phyloP scores from a whole-genome alignment of 2,329 filamentous ascomycete species.

The Exophiala lecanii-corni region DNA sequence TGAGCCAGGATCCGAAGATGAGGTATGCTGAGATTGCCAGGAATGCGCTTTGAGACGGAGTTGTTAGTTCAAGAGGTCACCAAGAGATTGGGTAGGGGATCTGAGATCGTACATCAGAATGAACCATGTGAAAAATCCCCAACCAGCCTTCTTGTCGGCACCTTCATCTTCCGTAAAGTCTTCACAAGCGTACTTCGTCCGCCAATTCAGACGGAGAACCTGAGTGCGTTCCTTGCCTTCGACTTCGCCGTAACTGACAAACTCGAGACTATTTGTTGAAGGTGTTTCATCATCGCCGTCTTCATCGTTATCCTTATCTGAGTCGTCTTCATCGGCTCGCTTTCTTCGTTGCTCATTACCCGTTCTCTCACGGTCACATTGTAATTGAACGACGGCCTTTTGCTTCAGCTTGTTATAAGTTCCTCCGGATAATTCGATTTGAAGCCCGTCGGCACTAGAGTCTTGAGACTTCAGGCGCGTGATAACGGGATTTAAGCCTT shows the following conservation, averaged over 20 bases:
- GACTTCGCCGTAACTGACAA: conserved; percentile 65
- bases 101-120: conserved; percentile 70
- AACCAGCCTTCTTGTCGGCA: conserved; percentile 47
- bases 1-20: conserved; percentile 97
- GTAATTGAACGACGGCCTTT: conserved; percentile 75
- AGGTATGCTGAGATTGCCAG: conserved; percentile 81
- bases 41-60: conserved; percentile 63
- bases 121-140: conserved; percentile 98
- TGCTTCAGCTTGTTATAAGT: conserved; percentile 53
- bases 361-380: conserved; percentile 68
- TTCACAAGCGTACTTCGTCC: conserved; percentile 82
- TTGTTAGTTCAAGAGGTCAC: conserved; percentile 23
- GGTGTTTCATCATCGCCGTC: conserved; percentile 28
- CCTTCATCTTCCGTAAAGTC: conserved; percentile 46
- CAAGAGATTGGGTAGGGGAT: not conserved
- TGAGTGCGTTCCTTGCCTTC: conserved; percentile 43
- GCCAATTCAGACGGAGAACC: conserved; percentile 74
- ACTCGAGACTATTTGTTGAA: conserved; percentile 60
- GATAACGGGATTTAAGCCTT: conserved; percentile 59
- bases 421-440: conserved; percentile 62
- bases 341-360: conserved; percentile 52
- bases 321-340: conserved; percentile 29
- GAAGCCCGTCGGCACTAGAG: conserved; percentile 65
- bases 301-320: conserved; percentile 26
- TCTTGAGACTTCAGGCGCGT: conserved; percentile 64